Conservation (phyloP, 495 filamentous ascomycete genomes). For the Aspergillus nidulans region DNA sequence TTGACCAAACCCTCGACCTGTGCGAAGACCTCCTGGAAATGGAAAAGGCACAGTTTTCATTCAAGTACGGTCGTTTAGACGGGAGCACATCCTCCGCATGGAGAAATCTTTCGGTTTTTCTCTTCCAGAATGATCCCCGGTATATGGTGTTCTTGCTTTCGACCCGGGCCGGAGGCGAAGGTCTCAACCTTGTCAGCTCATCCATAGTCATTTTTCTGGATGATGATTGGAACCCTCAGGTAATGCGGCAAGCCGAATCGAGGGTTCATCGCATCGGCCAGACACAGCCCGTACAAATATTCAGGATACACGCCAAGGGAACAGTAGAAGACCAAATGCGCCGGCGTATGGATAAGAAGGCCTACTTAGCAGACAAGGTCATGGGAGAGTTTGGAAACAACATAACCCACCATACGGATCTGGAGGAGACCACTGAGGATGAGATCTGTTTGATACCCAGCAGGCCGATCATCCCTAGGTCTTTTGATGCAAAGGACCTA, state of each 20-base stretch:
- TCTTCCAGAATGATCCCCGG: conserved; percentile 50
- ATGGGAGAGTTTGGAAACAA: conserved; percentile 34
- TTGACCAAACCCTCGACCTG: conserved; percentile 55
- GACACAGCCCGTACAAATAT: conserved; percentile 52
- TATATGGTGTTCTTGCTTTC: conserved; percentile 62
- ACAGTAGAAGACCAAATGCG: conserved; percentile 64
- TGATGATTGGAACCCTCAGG: conserved; percentile 64
- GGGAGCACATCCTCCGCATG: conserved; percentile 50
- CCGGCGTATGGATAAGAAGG: conserved; percentile 60
- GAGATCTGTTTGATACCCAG: conserved; percentile 4
- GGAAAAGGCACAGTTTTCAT: conserved; percentile 43
- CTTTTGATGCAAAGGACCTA: not conserved
- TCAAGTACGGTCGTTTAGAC: conserved; percentile 55
- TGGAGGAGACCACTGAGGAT: not conserved
- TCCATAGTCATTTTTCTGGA: conserved; percentile 62
- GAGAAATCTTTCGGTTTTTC: conserved; percentile 52
- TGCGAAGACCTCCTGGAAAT: conserved; percentile 54
- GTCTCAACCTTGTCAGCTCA: conserved; percentile 58
- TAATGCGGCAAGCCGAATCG: conserved; percentile 56
- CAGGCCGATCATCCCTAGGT: not conserved
- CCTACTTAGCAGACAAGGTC: conserved; percentile 60
- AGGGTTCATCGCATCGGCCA: conserved; percentile 59
- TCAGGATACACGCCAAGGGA: conserved; percentile 55
- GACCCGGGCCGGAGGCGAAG: conserved; percentile 59
- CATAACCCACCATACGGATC: not conserved